Evolutionary conservation across 2,329 filamentous ascomycete genomes (phyloP).

Genomic region (Chaetomium sp.): DNA sequence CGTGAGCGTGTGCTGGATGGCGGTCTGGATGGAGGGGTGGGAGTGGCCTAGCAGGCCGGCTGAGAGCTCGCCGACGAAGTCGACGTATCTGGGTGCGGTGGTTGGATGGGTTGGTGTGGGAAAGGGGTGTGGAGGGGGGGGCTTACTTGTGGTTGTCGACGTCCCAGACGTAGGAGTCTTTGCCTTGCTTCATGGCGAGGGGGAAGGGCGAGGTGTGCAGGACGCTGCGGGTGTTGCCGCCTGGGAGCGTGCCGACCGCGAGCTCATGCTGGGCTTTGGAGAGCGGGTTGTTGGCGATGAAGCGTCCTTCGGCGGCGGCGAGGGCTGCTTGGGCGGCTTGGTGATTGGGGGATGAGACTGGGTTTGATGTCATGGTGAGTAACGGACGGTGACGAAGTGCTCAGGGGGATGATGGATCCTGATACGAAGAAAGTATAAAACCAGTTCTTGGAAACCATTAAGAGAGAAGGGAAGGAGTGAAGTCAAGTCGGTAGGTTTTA

Average conservation of each 20-base stretch:
- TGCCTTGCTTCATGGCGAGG: slow-evolving; percentile 38
- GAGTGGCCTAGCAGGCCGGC: slow-evolving; percentile 69
- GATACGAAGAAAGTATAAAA: neutral
- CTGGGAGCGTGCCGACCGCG: slow-evolving; percentile 45
- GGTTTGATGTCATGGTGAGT: neutral
- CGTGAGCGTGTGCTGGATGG: slow-evolving; percentile 50
- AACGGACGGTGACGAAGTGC: neutral
- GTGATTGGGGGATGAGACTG: neutral
- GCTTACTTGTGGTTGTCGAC: slow-evolving; percentile 38
- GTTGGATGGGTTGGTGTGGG: slow-evolving; percentile 2
- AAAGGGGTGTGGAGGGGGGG: slow-evolving; percentile 2
- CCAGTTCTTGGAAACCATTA: neutral
- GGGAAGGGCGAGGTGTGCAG: slow-evolving; percentile 46
- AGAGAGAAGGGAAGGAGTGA: neutral
- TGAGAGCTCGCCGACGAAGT: slow-evolving; percentile 65
- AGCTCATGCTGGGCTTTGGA: slow-evolving; percentile 45
- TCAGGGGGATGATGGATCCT: neutral
- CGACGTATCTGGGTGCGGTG: slow-evolving; percentile 50
- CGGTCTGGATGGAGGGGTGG: slow-evolving; percentile 53
- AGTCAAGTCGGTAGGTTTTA: slow-evolving; percentile 1
- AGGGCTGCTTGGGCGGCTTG: slow-evolving; percentile 36
- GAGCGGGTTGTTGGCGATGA: slow-evolving; percentile 41
- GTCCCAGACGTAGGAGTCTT: slow-evolving; percentile 39
- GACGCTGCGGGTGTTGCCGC: slow-evolving; percentile 51
- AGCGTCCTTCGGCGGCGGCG: slow-evolving; percentile 41